A percentile compares a stretch with the other conserved stretches of the same genome.
phyloP scores from a whole-genome alignment of 2,329 filamentous ascomycete genomes.

The Orbilia quercus region DNA sequence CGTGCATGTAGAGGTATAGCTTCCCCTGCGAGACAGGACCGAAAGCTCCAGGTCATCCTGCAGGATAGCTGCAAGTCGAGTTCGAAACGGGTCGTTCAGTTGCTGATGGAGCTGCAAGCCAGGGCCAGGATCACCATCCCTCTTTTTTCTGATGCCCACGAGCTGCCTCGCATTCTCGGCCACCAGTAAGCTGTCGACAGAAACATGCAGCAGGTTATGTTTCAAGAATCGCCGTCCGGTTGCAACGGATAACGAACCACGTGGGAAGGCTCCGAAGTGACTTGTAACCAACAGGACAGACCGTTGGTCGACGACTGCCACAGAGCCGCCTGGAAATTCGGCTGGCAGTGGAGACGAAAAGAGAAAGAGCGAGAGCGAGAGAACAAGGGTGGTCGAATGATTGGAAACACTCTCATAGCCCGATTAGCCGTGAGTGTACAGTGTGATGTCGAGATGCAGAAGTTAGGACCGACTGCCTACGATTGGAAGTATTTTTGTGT shows the following conservation, averaged over 20 bases:
- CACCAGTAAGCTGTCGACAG: conserved; percentile 8
- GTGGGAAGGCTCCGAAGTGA: conserved; percentile 51
- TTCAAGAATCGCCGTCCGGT: conserved; percentile 52
- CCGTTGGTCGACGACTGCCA: not conserved
- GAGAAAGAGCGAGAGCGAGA: no score
- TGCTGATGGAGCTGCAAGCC: conserved; percentile 32
- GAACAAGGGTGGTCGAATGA: no score
- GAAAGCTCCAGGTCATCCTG: conserved; percentile 50
- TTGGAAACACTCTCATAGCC: conserved; percentile 32
- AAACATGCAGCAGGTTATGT: conserved; percentile 48
- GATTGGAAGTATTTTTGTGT: no score
- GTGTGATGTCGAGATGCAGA: conserved; percentile 31
- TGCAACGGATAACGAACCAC: conserved; percentile 42
- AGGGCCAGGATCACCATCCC: conserved; percentile 24
- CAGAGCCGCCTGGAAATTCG: conserved; percentile 43
- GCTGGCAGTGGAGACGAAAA: no score
- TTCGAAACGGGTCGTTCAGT: conserved; percentile 23
- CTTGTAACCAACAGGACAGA: conserved; percentile 17
- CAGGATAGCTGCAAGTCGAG: conserved; percentile 42
- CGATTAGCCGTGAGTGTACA: conserved; percentile 16
- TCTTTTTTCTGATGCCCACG: conserved; percentile 22
- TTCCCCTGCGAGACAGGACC: conserved; percentile 34
- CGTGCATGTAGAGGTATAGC: conserved; percentile 8
- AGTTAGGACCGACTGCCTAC: not conserved
- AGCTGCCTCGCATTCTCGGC: not conserved